A percentile compares a stretch with the other conserved stretches of the same genome.
Evolutionary conservation across 1,284 basidiomycete genomes (phyloP).

Genomic region (Trichosporon ovoides): DNA sequence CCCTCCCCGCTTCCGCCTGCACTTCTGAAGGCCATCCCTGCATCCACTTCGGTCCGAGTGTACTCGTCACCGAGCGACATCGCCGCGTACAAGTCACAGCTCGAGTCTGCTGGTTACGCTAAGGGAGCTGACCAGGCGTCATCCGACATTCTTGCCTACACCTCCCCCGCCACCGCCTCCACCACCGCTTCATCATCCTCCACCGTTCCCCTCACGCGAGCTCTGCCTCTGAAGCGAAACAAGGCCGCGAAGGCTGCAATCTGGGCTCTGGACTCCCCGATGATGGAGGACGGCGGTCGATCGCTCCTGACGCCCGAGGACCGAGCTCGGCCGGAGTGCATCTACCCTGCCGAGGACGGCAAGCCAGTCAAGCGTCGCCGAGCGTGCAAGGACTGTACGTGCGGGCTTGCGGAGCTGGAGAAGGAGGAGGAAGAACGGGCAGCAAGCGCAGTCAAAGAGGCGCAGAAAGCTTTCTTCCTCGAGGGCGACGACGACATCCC

Average conservation of each 20-base stretch:
- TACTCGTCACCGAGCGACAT: constrained; percentile 23
- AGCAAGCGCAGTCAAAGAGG: constrained; percentile 38
- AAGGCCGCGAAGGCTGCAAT: constrained; percentile 46
- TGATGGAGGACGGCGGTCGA: constrained; percentile 48
- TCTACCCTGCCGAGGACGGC: constrained; percentile 39
- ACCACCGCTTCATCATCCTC: constrained; percentile 10
- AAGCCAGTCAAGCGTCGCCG: constrained; percentile 50
- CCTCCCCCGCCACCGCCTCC: constrained; percentile 29
- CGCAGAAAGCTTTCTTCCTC: constrained; percentile 42
- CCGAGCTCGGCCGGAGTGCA: constrained; percentile 50
- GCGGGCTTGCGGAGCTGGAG: constrained; percentile 84
- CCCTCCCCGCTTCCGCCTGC: constrained; percentile 39
- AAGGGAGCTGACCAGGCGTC: constrained; percentile 21
- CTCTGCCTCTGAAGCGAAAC: constrained; percentile 39
- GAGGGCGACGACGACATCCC: constrained; percentile 50
- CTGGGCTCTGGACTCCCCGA: constrained; percentile 46
- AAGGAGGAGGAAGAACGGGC: constrained; percentile 61
- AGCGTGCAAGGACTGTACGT: constrained; percentile 91
- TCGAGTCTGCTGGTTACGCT: not conserved
- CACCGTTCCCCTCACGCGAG: constrained; percentile 21
- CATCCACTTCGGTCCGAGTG: constrained; percentile 42
- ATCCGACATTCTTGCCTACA: constrained; percentile 30
- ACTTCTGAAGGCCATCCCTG: constrained; percentile 38
- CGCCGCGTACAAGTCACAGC: constrained; percentile 14
- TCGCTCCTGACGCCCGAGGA: constrained; percentile 54